These are phyloP conservation scores for Aureobasidium sp. DNA, from an alignment of 2,329 filamentous ascomycete species.

Conservation along the genomic window DNA sequence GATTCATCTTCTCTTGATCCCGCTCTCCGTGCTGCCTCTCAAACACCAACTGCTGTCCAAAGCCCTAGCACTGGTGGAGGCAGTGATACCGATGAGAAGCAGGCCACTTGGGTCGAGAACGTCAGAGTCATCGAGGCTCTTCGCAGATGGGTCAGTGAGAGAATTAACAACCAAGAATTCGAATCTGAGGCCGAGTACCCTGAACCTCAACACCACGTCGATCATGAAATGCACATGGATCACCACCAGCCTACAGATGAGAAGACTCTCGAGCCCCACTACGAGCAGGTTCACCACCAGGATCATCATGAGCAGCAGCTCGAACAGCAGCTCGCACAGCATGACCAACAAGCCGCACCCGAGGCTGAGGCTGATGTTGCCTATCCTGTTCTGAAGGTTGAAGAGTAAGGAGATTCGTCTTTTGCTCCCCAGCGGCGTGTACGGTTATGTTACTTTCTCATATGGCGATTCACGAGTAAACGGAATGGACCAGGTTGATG, in stretches of 20 bases:
- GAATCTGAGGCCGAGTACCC: constrained; percentile 29
- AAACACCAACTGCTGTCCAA: constrained; percentile 18
- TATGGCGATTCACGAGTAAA: constrained; percentile 2
- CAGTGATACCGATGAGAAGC: constrained; percentile 37
- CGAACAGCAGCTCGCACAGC: constrained; percentile 9
- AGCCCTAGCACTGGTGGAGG: constrained; percentile 22
- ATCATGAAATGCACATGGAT: constrained; percentile 14
- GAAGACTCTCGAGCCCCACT: constrained; percentile 2
- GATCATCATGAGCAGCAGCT: constrained; percentile 6
- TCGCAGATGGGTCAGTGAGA: constrained; percentile 49
- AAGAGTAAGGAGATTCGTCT: background rate
- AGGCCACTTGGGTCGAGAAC: constrained; percentile 56
- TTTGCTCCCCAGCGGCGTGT: background rate
- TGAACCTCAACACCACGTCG: constrained; percentile 14
- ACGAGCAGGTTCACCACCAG: constrained; percentile 9
- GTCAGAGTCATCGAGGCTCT: constrained; percentile 57
- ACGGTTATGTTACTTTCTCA: background rate
- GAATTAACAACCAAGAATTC: constrained; percentile 48
- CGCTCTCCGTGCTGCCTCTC: constrained; percentile 28
- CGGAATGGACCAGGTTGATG: constrained; percentile 7
- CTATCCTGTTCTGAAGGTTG: constrained; percentile 15
- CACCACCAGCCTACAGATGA: constrained; percentile 16
- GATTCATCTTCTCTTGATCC: constrained; percentile 30
- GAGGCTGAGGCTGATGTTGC: constrained; percentile 1
- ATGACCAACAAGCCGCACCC: background rate